Base-by-base conservation (phyloP, 768 basidiomycete species). In the Lactifluus piperatus region DNA sequence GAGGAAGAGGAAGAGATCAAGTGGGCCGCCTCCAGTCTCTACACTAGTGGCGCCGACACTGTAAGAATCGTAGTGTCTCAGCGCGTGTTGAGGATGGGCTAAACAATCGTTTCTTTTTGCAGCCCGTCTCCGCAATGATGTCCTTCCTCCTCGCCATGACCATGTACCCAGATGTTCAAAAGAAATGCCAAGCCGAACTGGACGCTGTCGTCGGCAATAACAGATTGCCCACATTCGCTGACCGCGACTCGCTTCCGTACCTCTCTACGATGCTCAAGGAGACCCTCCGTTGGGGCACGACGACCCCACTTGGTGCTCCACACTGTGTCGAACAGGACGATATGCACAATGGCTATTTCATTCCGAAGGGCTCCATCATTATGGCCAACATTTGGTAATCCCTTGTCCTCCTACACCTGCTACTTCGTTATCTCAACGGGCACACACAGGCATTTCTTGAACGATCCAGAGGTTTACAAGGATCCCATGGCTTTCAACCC, bases 81-180 rank as follows among this genome's bases (percentile, higher is more conserved):
- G n/a, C 16, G 18, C 7, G 3, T 22, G 29, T 18, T 44, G 2
- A 44, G 6, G 7, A 30, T 27, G 45, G 43, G 29, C 32, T 37
- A 22, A 58, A 14, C 20, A 5, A 34, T 30, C 18, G 3, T 54
- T 18, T 20, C 9, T 4, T 14, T 4, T 16, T 18, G 16, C 39
- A 66, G 68, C 66, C 68, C 4, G 56, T 65, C 37, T 63, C 68
- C 22, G 55, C 62, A 5, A 47, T 69, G 20, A 50, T 55, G 10
- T 60, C 69, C 0, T 67, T 70, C 62, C 51, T 69, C 62, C 62
- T 72, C 2, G 71, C 70, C 5, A 70, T 68, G 68, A 55, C 65
- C 3, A 62, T 66, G 30, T 61, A 62, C 56, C 70, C 68, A 1
- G 64, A 66, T 8, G 61, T 68, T 5, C 68, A 67, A 36, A 44